Evolutionary conservation across 495 filamentous ascomycete genomes (phyloP).

Genomic region (Cercophora scortea): DNA sequence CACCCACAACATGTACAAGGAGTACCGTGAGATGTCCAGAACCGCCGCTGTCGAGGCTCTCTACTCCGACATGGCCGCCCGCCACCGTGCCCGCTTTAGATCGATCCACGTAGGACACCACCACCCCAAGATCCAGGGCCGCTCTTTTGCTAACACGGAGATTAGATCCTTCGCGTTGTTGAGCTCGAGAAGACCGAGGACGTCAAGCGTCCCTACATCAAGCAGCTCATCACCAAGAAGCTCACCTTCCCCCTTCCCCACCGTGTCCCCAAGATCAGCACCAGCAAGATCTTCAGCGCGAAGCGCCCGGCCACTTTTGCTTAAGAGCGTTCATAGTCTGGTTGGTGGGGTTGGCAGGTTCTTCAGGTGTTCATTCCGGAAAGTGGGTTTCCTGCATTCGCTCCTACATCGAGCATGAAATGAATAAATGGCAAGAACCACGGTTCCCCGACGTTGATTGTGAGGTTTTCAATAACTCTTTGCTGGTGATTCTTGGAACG

Average conservation of each 20-base stretch:
- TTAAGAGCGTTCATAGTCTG: slow-evolving; percentile 34
- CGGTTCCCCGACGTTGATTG: not conserved
- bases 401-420: slow-evolving; percentile 34
- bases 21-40: slow-evolving; percentile 97
- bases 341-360: slow-evolving; percentile 40
- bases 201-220: slow-evolving; percentile 97
- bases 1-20: slow-evolving; percentile 99
- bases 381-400: slow-evolving; percentile 44
- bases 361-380: slow-evolving; percentile 46
- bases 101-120: slow-evolving; percentile 80
- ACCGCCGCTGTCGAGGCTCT: slow-evolving; percentile 90
- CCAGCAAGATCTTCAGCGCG: slow-evolving; percentile 84
- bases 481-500: not conserved
- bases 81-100: slow-evolving; percentile 94
- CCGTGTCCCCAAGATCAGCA: slow-evolving; percentile 69
- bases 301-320: slow-evolving; percentile 87
- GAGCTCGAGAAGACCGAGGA: slow-evolving; percentile 88
- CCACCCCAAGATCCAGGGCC: not conserved
- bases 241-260: slow-evolving; percentile 98
- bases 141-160: slow-evolving; percentile 18
- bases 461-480: not conserved
- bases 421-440: slow-evolving; percentile 27
- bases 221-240: slow-evolving; percentile 88
- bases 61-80: slow-evolving; percentile 99
- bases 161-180: slow-evolving; percentile 92